These are phyloP conservation scores for Oryza officinalis DNA, from an alignment of 176 grass and related monocot species.

Conservation along the genomic window DNA sequence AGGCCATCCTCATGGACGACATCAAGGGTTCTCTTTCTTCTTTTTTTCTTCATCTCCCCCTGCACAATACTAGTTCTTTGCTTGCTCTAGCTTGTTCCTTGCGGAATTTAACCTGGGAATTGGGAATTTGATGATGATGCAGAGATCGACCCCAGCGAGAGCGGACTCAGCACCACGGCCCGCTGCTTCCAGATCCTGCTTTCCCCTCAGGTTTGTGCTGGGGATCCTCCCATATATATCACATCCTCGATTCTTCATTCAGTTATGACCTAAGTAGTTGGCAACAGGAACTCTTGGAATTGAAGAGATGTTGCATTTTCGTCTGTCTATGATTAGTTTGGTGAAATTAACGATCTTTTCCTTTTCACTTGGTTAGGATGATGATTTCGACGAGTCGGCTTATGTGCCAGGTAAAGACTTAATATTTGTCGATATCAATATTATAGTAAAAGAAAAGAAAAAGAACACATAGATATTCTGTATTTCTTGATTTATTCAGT, in stretches of 20 bases:
- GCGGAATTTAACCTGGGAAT: conserved; percentile 5
- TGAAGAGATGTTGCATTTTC: not conserved
- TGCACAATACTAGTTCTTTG: not conserved
- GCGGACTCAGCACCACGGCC: conserved; percentile 67
- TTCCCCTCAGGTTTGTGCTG: conserved; percentile 62
- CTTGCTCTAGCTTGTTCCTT: not conserved
- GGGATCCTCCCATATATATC: not conserved
- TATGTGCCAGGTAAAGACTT: conserved; percentile 73
- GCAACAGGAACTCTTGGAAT: not conserved
- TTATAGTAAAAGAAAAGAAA: not conserved
- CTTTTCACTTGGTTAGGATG: conserved; percentile 55
- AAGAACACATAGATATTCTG: not conserved
- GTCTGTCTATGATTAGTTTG: not conserved
- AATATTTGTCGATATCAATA: not conserved
- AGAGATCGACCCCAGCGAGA: conserved; percentile 91
- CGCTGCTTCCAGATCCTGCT: conserved; percentile 86
- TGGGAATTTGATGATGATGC: not conserved
- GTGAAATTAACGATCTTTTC: not conserved
- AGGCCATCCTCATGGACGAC: conserved; percentile 98
- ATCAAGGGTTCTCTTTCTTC: conserved; percentile 56
- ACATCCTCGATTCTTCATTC: conserved; percentile 13
- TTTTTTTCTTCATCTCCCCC: not conserved
- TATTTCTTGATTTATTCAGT: not conserved
- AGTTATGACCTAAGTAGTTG: not conserved
- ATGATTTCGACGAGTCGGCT: conserved; percentile 73